Evolutionary conservation across 306 rosid genomes (phyloP).

Genomic region (Dicorynia guianensis): DNA sequence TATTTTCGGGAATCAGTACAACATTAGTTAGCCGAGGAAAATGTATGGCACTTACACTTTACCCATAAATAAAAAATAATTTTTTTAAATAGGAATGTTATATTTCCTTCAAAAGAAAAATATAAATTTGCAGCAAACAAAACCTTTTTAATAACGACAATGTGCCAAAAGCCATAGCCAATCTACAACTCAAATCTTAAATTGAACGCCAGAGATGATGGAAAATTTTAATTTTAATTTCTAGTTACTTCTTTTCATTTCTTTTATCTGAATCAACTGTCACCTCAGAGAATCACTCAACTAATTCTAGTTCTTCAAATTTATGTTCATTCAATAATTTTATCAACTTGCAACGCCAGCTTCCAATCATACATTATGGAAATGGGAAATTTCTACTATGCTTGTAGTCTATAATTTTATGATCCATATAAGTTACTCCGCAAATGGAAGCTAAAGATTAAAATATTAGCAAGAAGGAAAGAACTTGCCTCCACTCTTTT

Average conservation of each 20-base stretch:
- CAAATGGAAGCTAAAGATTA: background rate
- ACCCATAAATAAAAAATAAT: background rate
- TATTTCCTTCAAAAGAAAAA: slow-evolving; percentile 9
- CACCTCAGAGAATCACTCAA: slow-evolving; percentile 19
- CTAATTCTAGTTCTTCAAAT: background rate
- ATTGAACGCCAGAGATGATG: background rate
- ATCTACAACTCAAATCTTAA: slow-evolving; percentile 19
- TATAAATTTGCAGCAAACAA: slow-evolving; percentile 6
- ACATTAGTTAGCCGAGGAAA: slow-evolving; percentile 26
- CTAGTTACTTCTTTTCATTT: background rate
- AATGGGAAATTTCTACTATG: background rate
- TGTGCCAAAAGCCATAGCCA: slow-evolving; percentile 3
- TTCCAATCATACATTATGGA: slow-evolving; percentile 5
- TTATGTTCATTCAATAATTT: background rate
- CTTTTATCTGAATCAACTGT: background rate
- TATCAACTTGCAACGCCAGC: slow-evolving; percentile 4
- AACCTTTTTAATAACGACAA: background rate
- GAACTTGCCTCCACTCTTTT: slow-evolving; percentile 93
- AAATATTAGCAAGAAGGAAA: slow-evolving; percentile 34
- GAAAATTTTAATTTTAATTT: background rate
- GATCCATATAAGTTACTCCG: background rate
- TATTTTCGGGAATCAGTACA: slow-evolving; percentile 42
- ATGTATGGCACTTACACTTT: background rate
- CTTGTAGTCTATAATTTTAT: background rate
- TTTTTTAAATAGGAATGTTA: background rate